These are phyloP conservation scores for Senna tora DNA, from an alignment of 306 rosid species.

Conservation along the genomic window DNA sequence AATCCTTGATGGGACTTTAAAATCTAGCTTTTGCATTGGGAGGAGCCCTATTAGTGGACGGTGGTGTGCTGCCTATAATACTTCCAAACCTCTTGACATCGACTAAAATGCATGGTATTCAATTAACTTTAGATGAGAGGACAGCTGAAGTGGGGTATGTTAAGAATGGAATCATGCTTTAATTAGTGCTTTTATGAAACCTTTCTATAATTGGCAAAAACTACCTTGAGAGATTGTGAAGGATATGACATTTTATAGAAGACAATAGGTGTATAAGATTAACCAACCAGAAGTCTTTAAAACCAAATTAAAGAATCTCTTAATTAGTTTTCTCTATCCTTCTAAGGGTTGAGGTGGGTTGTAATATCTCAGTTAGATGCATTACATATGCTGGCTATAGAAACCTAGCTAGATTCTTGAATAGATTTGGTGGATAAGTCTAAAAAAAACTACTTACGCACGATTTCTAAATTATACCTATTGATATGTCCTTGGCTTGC, in stretches of 20 bases:
- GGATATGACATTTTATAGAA: neutral
- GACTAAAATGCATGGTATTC: slow-evolving; percentile 13
- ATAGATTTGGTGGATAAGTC: no score
- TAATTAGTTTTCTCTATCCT: no score
- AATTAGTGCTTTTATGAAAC: slow-evolving; percentile 6
- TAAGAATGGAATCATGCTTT: slow-evolving; percentile 22
- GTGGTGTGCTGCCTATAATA: slow-evolving; percentile 22
- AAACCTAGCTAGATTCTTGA: neutral
- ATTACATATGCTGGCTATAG: neutral
- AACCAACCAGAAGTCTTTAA: neutral
- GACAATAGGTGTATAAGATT: slow-evolving; percentile 3
- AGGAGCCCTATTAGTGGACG: slow-evolving; percentile 28
- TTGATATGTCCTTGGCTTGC: neutral
- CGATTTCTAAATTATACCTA: no score
- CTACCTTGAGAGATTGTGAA: slow-evolving; percentile 1
- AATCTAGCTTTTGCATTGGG: slow-evolving; percentile 31
- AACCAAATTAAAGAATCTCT: neutral
- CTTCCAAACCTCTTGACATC: slow-evolving; percentile 25
- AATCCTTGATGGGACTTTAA: slow-evolving; percentile 26
- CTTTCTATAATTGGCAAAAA: slow-evolving; percentile 42
- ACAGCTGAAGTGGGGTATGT: slow-evolving; percentile 11
- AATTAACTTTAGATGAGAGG: neutral
- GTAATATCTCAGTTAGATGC: neutral
- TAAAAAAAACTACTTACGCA: neutral
- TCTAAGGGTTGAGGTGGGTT: neutral